Percentiles rank a stretch among this genome's conserved stretches.
Conservation (phyloP, 192 early-diverging fungal species). For the Glomus cerebriforme region DNA sequence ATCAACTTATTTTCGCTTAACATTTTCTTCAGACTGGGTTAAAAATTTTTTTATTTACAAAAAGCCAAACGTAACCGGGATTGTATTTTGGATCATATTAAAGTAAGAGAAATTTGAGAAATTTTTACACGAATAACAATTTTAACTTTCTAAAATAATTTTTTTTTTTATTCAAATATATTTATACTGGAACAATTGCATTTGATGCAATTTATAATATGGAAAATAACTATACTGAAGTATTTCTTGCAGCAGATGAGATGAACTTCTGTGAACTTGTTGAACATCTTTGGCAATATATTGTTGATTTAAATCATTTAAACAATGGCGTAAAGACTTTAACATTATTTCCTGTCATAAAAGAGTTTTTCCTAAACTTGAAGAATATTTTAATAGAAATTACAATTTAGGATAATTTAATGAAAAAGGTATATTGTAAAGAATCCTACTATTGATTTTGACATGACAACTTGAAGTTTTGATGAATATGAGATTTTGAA, state of each 20-base stretch:
- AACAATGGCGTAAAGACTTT: neutral
- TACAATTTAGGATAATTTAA: constrained; percentile 13
- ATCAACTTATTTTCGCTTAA: neutral
- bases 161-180: neutral
- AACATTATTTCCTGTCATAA: neutral
- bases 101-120: neutral
- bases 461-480: neutral
- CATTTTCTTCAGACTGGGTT: neutral
- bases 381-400: constrained; percentile 5
- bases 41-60: neutral
- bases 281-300: neutral
- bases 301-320: neutral
- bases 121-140: neutral
- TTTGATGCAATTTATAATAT: neutral
- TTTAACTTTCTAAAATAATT: too few relatives aligned
- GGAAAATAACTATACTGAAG: neutral
- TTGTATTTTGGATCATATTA: constrained; percentile 1
- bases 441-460: neutral
- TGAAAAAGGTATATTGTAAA: constrained; percentile 7
- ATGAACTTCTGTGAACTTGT: neutral
- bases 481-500: neutral
- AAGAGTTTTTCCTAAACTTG: neutral
- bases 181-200: neutral
- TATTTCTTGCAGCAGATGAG: constrained; percentile 9
- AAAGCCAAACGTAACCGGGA: neutral